Conservation (phyloP, 192 early-diverging fungal genomes). For the Backusella westeae region DNA sequence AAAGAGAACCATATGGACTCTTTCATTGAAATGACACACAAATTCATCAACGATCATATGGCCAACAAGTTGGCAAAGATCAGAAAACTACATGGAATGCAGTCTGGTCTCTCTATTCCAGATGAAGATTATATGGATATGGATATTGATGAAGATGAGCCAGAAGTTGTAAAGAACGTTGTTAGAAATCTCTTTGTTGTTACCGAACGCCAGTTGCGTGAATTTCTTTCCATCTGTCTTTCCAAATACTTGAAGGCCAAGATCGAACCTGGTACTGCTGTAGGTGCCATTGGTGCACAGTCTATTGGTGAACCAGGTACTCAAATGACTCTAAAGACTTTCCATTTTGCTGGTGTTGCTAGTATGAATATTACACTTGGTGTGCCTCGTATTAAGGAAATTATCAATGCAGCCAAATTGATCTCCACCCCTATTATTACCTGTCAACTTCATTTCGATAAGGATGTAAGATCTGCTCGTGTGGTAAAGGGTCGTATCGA, state of each 20-base stretch:
- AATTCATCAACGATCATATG: conserved; percentile 58
- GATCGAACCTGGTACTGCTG: conserved; percentile 95
- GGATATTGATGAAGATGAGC: conserved; percentile 46
- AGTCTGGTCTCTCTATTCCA: conserved; percentile 45
- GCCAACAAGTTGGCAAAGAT: conserved; percentile 56
- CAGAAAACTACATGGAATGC: conserved; percentile 52
- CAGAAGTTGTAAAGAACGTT: conserved; percentile 42
- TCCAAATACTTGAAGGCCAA: conserved; percentile 85
- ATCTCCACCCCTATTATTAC: conserved; percentile 93
- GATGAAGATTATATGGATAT: conserved; percentile 55
- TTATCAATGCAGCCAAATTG: conserved; percentile 98
- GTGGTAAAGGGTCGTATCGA: conserved; percentile 98
- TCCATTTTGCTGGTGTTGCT: conserved; percentile 99
- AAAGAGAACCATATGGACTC: conserved; percentile 49
- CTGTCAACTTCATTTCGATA: conserved; percentile 66
- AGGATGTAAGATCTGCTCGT: conserved; percentile 73
- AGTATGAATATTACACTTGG: conserved; percentile 99
- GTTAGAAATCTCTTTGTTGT: conserved; percentile 69
- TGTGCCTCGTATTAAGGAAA: conserved; percentile 99
- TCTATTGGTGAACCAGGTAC: conserved; percentile 98
- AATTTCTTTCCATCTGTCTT: conserved; percentile 77
- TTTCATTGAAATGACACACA: conserved; percentile 61
- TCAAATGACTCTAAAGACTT: conserved; percentile 99
- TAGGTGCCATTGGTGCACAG: conserved; percentile 96
- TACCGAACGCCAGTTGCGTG: conserved; percentile 68